Evolutionary conservation across 306 rosid genomes (phyloP).

Genomic region (Vicia sativa): DNA sequence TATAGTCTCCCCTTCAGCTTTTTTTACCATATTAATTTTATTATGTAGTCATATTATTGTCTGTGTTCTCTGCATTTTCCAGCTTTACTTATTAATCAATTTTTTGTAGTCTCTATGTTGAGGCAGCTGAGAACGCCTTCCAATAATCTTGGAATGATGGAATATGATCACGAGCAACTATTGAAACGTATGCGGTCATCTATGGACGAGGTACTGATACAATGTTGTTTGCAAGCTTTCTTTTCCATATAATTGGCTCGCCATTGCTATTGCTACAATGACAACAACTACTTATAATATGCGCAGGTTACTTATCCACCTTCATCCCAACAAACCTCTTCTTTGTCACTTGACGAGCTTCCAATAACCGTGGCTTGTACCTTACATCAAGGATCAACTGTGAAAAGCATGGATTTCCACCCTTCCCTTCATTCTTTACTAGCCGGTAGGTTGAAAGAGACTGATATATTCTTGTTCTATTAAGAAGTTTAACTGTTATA

Average conservation of each 20-base stretch:
- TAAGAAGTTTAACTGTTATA: neutral
- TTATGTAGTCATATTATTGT: neutral
- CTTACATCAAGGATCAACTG: constrained; percentile 53
- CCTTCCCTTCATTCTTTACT: constrained; percentile 61
- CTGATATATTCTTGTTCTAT: constrained; percentile 1
- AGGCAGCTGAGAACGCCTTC: constrained; percentile 56
- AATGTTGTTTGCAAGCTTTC: constrained; percentile 15
- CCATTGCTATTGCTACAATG: constrained; percentile 2
- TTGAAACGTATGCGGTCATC: constrained; percentile 58
- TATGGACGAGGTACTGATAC: constrained; percentile 55
- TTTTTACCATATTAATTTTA: constrained; percentile 18
- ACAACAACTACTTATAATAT: constrained; percentile 27
- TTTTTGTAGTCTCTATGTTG: constrained; percentile 51
- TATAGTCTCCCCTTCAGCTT: neutral
- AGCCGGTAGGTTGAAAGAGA: constrained; percentile 49
- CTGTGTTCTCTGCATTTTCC: constrained; percentile 8
- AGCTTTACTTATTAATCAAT: constrained; percentile 24
- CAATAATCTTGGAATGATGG: constrained; percentile 56
- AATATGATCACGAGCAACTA: constrained; percentile 55
- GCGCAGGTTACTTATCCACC: constrained; percentile 53
- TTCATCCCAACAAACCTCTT: constrained; percentile 47
- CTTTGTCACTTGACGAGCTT: constrained; percentile 57
- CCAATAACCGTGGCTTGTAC: constrained; percentile 55
- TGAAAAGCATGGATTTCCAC: constrained; percentile 75
- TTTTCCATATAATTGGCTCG: constrained; percentile 22